phyloP scores from a whole-genome alignment of 805 yeast genomes.

The Zygotorulaspora danielsina region DNA sequence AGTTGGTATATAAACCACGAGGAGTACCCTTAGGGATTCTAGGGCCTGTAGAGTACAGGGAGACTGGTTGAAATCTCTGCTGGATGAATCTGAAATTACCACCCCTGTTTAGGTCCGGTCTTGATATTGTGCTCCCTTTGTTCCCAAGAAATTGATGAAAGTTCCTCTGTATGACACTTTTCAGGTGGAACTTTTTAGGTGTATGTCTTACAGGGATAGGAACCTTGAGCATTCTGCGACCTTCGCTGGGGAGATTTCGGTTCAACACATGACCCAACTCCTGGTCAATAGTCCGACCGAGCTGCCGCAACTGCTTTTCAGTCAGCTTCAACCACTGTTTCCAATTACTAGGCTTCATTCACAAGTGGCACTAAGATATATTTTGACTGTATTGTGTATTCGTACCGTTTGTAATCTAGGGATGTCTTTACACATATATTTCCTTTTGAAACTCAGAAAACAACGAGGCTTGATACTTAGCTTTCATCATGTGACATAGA shows the following conservation, averaged over 20 bases:
- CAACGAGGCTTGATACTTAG: too few relatives aligned
- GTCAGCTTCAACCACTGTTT: slow-evolving; percentile 24
- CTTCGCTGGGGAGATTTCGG: slow-evolving; percentile 15
- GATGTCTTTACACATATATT: neutral
- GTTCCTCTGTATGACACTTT: slow-evolving; percentile 2
- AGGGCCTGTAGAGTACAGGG: slow-evolving; percentile 13
- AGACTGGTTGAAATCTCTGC: slow-evolving; percentile 2
- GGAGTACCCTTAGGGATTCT: slow-evolving; percentile 20
- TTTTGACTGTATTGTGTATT: too few relatives aligned
- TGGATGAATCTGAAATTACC: slow-evolving; percentile 1
- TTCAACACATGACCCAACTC: slow-evolving; percentile 18
- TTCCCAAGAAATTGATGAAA: slow-evolving; percentile 4
- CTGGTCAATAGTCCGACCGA: slow-evolving; percentile 20
- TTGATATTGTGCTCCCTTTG: neutral
- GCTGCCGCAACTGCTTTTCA: slow-evolving; percentile 20
- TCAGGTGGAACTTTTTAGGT: slow-evolving; percentile 8
- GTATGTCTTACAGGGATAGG: slow-evolving; percentile 19
- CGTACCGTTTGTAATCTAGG: neutral
- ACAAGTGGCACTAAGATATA: too few relatives aligned
- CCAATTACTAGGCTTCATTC: slow-evolving; percentile 15
- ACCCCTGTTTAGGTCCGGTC: neutral
- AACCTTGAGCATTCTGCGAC: slow-evolving; percentile 12
- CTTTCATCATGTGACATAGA: too few relatives aligned
- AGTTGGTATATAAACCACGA: slow-evolving; percentile 22
- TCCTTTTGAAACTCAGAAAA: too few relatives aligned